Conservation (phyloP, 768 basidiomycete genomes). For the Boletus rex-veris region DNA sequence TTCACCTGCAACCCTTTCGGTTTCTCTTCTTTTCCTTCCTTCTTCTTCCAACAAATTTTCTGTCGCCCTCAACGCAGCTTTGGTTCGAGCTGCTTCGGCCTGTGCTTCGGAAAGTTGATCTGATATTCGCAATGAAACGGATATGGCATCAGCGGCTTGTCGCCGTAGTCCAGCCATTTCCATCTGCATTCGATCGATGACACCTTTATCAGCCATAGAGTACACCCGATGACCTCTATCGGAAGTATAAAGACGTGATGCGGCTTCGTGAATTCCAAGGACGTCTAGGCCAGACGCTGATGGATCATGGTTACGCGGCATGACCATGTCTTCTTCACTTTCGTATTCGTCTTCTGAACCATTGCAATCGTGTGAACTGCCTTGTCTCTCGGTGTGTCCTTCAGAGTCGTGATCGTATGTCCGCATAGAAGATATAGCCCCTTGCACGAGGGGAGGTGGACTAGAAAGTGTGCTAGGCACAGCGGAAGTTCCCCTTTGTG, state of each 20-base stretch:
- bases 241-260: constrained; percentile 43
- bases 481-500: constrained; percentile 17
- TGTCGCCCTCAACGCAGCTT: constrained; percentile 49
- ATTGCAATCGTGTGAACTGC: constrained; percentile 38
- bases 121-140: constrained; percentile 59
- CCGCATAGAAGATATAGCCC: constrained; percentile 27
- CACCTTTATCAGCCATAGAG: constrained; percentile 37
- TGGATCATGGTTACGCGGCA: constrained; percentile 43
- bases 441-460: constrained; percentile 19
- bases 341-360: constrained; percentile 55
- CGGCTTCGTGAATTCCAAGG: constrained; percentile 30
- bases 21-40: constrained; percentile 51
- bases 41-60: constrained; percentile 65
- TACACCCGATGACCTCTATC: constrained; percentile 26
- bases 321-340: constrained; percentile 63
- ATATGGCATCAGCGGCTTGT: constrained; percentile 66
- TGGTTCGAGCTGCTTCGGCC: constrained; percentile 53
- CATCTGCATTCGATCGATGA: constrained; percentile 60
- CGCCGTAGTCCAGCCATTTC: constrained; percentile 63
- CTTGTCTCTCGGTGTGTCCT: constrained; percentile 38
- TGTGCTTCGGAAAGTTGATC: constrained; percentile 69
- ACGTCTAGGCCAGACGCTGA: constrained; percentile 38
- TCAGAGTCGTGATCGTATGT: constrained; percentile 33
- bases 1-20: constrained; percentile 51
- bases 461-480: constrained; percentile 9